Base-by-base conservation (phyloP, 306 rosid genomes). In the Vigna unguiculata region DNA sequence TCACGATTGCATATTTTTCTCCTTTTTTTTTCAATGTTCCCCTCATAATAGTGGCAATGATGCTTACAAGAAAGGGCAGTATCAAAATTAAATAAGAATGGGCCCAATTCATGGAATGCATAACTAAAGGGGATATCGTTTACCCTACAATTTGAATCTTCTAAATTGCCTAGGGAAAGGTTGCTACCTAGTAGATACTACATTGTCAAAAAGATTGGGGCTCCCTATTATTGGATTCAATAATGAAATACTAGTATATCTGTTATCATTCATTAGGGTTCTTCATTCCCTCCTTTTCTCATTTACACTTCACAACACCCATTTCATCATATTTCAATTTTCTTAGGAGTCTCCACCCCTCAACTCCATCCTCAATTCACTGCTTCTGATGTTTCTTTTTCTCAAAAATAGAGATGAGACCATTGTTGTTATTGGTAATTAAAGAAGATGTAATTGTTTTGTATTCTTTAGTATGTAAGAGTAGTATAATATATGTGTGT, bases 141-240 rank as follows among this genome's bases (percentile, higher is more conserved):
- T 79, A 55, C 72, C 76, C 76, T 72, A 48, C 49, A 76, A 49
- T 12, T 75, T 78, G 65, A 82, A 79, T 71, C 66, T 69, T 75
- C 53, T 64, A 61, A 64, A 41, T 59, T 67, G 55, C 52, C 76
- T 4, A 70, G 68, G 49, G 77, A 86, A 63, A 75, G 52, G 30
- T 43, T 32, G 46, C 34, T 74, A 1, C 77, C 71, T 61, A 20
- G 2, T 64, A 34, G 72, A 69, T 77, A 54, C 71, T 52, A 52
- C 63, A 17, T 40, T 83, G 66, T 81, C 84, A 75, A 78, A 54
- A 68, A 71, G 72, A 81, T 53, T 84, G 82, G 61, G 76, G 49
- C 70, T 81, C 74, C 80, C 54, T 25, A 64, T 69, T 76, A 74
- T 83, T 71, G 77, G 46, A 34, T 61, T 72, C 90, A 82, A 75